These are phyloP conservation scores for Myriosclerotinia scirpicola DNA, from an alignment of 2,329 filamentous ascomycete genomes.

Conservation along the genomic window DNA sequence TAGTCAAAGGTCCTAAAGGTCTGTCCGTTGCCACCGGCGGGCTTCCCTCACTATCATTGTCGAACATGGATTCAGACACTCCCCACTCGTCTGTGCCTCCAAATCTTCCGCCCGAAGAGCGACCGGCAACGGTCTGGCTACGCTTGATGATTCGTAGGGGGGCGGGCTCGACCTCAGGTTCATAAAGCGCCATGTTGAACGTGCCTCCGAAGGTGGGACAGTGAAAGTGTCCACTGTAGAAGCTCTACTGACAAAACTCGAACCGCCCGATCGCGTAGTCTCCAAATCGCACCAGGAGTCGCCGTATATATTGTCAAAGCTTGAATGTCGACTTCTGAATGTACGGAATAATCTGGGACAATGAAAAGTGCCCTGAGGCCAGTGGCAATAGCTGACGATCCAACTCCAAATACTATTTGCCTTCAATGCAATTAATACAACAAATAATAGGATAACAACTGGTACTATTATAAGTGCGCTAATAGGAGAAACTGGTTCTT, in stretches of 20 bases:
- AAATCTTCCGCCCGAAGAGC: conserved; percentile 31
- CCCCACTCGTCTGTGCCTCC: conserved; percentile 27
- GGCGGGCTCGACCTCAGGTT: conserved; percentile 43
- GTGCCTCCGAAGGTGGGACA: conserved; percentile 27
- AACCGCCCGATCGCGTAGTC: conserved; percentile 36
- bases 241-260: conserved; percentile 25
- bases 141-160: conserved; percentile 54
- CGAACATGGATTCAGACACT: conserved; percentile 30
- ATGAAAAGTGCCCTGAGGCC: conserved; percentile 30
- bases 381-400: conserved; percentile 29
- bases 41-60: conserved; percentile 34
- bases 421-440: conserved; percentile 40
- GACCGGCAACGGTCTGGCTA: conserved; percentile 38
- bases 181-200: conserved; percentile 39
- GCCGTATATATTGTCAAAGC: conserved; percentile 35
- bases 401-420: conserved; percentile 32
- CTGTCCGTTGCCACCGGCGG: conserved; percentile 34
- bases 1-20: conserved; percentile 38
- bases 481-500: conserved; percentile 44
- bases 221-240: conserved; percentile 36
- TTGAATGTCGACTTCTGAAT: conserved; percentile 10
- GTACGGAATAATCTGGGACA: conserved; percentile 31
- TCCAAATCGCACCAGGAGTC: conserved; percentile 44
- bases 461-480: conserved; percentile 49
- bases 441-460: conserved; percentile 44